Evolutionary conservation across 352 stramenopile genomes (phyloP).

Genomic region (Peronospora tabacina): DNA sequence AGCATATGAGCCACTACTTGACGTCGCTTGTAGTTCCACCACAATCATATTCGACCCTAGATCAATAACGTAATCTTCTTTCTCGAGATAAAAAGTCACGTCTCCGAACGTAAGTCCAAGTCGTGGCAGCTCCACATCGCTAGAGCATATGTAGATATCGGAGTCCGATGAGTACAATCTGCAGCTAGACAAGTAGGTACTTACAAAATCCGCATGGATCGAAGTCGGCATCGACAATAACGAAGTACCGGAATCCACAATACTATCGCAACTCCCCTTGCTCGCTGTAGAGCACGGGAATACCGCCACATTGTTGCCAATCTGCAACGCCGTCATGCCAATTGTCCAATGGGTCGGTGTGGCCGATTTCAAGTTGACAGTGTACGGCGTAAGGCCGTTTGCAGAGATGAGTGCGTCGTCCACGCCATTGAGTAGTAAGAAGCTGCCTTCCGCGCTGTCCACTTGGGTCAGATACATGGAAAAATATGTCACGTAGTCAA

Average conservation of each 20-base stretch:
- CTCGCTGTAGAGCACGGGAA: constrained; percentile 38
- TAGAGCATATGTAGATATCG: constrained; percentile 52
- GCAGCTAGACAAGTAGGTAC: constrained; percentile 40
- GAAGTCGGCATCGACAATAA: constrained; percentile 44
- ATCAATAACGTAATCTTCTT: constrained; percentile 50
- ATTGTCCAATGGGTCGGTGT: constrained; percentile 59
- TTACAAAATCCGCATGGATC: constrained; percentile 35
- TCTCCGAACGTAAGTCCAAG: constrained; percentile 49
- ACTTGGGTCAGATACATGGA: constrained; percentile 52
- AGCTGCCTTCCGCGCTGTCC: constrained; percentile 42
- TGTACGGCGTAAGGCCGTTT: constrained; percentile 38
- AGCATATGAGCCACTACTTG: constrained; percentile 25
- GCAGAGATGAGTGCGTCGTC: constrained; percentile 45
- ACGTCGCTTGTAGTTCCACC: constrained; percentile 40
- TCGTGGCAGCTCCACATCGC: constrained; percentile 35
- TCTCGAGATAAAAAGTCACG: constrained; percentile 52
- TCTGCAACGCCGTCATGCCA: constrained; percentile 48
- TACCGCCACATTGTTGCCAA: constrained; percentile 31
- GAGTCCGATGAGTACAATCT: constrained; percentile 23
- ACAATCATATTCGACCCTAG: constrained; percentile 24
- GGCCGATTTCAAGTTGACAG: constrained; percentile 39
- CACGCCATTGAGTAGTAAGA: constrained; percentile 62
- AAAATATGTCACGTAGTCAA: constrained; percentile 59
- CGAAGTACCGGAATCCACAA: constrained; percentile 63
- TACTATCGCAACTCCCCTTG: constrained; percentile 29